Percentiles rank a stretch among this genome's conserved stretches.
These are phyloP conservation scores for Lanmaoa pseudosensibilis DNA, from an alignment of 768 basidiomycete genomes.

Conservation along the genomic window DNA sequence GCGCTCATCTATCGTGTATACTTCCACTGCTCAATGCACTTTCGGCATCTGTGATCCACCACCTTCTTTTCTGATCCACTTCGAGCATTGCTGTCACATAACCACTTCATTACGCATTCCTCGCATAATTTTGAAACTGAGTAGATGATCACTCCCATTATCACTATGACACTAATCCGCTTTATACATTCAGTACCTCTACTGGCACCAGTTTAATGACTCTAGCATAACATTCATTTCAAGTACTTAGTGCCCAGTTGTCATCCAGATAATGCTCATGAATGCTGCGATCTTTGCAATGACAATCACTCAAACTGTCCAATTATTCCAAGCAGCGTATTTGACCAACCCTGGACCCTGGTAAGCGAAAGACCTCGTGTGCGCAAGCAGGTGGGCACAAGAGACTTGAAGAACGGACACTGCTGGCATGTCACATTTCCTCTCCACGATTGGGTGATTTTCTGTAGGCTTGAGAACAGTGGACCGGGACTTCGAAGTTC, in stretches of 20 bases:
- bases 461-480: background rate
- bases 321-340: background rate
- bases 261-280: conserved; percentile 8
- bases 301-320: background rate
- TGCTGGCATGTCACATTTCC: background rate
- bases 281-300: conserved; percentile 12
- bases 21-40: conserved; percentile 16
- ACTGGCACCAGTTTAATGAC: conserved; percentile 32
- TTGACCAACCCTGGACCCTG: conserved; percentile 20
- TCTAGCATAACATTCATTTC: conserved; percentile 28
- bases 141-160: conserved; percentile 30
- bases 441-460: background rate
- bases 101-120: conserved; percentile 36
- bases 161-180: conserved; percentile 33
- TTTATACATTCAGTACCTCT: conserved; percentile 32
- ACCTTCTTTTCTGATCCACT: conserved; percentile 19
- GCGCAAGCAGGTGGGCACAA: background rate
- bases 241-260: conserved; percentile 19
- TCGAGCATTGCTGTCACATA: conserved; percentile 42
- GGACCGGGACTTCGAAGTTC: background rate
- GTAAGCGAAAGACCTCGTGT: conserved; percentile 16
- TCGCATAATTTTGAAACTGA: conserved; percentile 34
- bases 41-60: conserved; percentile 32
- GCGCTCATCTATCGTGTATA: conserved; percentile 11
- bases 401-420: background rate